Percentiles rank a stretch among this genome's conserved stretches.
phyloP scores from a whole-genome alignment of 257 asterid genomes.

The Nyctanthes arbortristis region DNA sequence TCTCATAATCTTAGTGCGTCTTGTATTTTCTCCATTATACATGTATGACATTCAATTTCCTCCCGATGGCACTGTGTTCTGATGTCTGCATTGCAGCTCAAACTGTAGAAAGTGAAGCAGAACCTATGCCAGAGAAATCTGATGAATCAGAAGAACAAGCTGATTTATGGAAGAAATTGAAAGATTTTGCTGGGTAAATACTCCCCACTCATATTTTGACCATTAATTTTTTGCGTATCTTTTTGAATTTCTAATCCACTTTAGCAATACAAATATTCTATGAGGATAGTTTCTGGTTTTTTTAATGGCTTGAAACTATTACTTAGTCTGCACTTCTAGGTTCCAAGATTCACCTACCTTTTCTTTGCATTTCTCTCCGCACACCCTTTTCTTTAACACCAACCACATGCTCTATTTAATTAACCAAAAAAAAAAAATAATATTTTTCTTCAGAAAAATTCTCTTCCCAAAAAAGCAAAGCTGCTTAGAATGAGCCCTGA shows the following conservation, averaged over 20 bases:
- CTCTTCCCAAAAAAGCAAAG: no score
- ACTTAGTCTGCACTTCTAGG: not conserved
- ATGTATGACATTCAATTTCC: not conserved
- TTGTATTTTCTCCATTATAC: not conserved
- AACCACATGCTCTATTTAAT: no score
- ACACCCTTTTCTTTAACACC: no score
- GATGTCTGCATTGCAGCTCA: conserved; percentile 45
- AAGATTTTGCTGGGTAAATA: conserved; percentile 83
- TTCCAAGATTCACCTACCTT: not conserved
- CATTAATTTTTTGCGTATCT: not conserved
- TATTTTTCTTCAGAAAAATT: not conserved
- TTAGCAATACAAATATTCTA: not conserved
- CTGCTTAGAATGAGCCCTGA: not conserved
- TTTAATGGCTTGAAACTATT: not conserved
- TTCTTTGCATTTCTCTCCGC: not conserved
- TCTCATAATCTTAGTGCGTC: not conserved
- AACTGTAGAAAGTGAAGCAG: conserved; percentile 41
- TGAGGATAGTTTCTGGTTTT: not conserved
- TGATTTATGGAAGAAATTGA: conserved; percentile 69
- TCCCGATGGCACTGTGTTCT: conserved; percentile 5
- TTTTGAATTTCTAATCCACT: not conserved
- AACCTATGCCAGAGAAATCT: conserved; percentile 35
- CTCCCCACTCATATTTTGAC: conserved; percentile 18
- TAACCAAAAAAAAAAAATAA: no score
- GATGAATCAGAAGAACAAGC: conserved; percentile 58